Evolutionary conservation across 108 stramenopile species (phyloP).

Genomic region (Nitzschia inconspicua): DNA sequence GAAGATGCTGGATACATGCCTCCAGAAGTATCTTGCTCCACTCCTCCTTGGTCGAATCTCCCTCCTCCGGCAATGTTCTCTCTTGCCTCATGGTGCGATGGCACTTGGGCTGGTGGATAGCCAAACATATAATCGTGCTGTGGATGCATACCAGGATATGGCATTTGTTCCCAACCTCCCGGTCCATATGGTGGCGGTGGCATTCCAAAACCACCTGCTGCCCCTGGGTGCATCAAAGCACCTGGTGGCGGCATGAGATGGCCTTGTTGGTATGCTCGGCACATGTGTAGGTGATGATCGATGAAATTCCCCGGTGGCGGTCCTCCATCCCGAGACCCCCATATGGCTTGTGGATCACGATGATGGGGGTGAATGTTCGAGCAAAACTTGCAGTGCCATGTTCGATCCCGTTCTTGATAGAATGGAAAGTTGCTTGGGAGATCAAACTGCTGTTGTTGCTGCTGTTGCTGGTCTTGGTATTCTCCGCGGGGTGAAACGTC

Average conservation of each 20-base stretch:
- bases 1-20: too few relatives aligned
- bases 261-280: slow-evolving; percentile 42
- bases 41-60: too few relatives aligned
- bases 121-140: too few relatives aligned
- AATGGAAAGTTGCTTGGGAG: slow-evolving; percentile 38
- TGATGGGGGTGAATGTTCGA: slow-evolving; percentile 34
- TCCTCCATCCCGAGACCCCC: slow-evolving; percentile 30
- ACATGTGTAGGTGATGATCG: slow-evolving; percentile 52
- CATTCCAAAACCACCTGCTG: background rate
- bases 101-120: too few relatives aligned
- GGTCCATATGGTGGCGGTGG: background rate
- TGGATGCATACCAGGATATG: background rate
- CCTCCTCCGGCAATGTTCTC: too few relatives aligned
- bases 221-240: slow-evolving; percentile 9
- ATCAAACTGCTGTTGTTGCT: background rate
- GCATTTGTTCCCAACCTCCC: background rate
- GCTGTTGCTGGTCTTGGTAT: background rate
- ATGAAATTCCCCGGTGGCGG: slow-evolving; percentile 52
- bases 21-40: too few relatives aligned
- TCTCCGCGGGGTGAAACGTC: too few relatives aligned
- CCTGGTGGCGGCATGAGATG: slow-evolving; percentile 7
- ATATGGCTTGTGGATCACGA: slow-evolving; percentile 40
- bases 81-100: too few relatives aligned
- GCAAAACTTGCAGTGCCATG: slow-evolving; percentile 57
- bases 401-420: slow-evolving; percentile 34